phyloP scores from a whole-genome alignment of 2,329 filamentous ascomycete genomes.

The Clonostachys byssicola region DNA sequence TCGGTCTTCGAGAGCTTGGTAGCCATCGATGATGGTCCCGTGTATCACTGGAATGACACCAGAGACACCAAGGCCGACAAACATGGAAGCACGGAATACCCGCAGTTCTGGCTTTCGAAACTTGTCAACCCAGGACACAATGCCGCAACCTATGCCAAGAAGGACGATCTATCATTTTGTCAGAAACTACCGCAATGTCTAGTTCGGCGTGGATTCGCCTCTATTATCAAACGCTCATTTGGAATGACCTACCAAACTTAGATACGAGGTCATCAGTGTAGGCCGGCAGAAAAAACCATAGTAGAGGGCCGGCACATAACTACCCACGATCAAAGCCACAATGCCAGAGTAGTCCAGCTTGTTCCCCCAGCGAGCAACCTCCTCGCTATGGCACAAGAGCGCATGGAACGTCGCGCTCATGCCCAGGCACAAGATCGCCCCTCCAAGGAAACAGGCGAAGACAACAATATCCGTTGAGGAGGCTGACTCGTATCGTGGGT shows the following conservation, averaged over 20 bases:
- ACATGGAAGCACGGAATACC: conserved; percentile 84
- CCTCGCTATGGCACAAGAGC: conserved; percentile 77
- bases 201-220: neutral
- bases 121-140: conserved; percentile 73
- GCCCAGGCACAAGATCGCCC: conserved; percentile 67
- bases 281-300: conserved; percentile 78
- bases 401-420: conserved; percentile 86
- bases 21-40: conserved; percentile 64
- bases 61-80: conserved; percentile 80
- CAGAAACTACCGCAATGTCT: conserved; percentile 3
- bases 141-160: conserved; percentile 71
- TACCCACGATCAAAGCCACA: conserved; percentile 85
- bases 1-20: conserved; percentile 58
- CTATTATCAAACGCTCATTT: neutral
- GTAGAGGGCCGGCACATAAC: conserved; percentile 83
- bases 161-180: conserved; percentile 59
- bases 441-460: conserved; percentile 75
- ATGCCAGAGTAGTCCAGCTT: conserved; percentile 95
- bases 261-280: conserved; percentile 64
- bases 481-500: conserved; percentile 63
- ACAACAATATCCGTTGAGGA: conserved; percentile 60
- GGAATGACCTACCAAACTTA: conserved; percentile 59
- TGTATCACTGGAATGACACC: conserved; percentile 82
- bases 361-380: conserved; percentile 79
- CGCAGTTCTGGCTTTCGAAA: conserved; percentile 84